Base-by-base conservation (phyloP, 177 flowering plant species). In the Vitis hybrid region DNA sequence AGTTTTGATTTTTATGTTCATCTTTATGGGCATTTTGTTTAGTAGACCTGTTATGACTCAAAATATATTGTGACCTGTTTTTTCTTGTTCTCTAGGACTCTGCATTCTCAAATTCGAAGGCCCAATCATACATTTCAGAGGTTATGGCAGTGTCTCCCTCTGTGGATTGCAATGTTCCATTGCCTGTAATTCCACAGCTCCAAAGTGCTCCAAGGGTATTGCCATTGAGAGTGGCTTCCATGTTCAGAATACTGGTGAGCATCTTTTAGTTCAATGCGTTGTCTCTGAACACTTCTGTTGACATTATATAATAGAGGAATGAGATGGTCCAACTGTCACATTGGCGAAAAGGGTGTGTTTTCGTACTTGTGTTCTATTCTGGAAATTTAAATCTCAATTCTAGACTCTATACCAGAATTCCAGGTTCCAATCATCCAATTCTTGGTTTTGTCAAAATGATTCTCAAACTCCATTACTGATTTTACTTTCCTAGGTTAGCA, bases 171-270 rank as follows among this genome's bases (percentile, higher is more conserved):
- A 69, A 63, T 64, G 56, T 46, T 59, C 62, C 78, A 30, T 70
- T 86, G 74, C 93, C 95, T 46, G 64, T 73, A 67, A 82, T 94
- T 78, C 94, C 98, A 48, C 97, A 83, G 64, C 81, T 94, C 12
- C 82, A 85, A 60, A 76, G 63, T 18, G 52, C 73, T 72, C 88
- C 91, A 57, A 88, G 89, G 80, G 63, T 73, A 15, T 78, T 94
- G 77, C 93, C 95, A n/a, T 10, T 84, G 64, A 84, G 98, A 81
- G 86, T 91, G 51, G 92, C 95, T 72, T 82, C 89, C 65, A 87
- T 96, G 98, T 79, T 77, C 65, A 94, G 86, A 82, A 76, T 96
- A 70, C 79, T 96, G 89, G 99, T 96, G 73, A 80, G 95, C 77
- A 4, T 70, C 30, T 67, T 58, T 62, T 40, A 40, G 8, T 27